Conservation (phyloP, 1,284 basidiomycete species). For the Phylloporus sp. region DNA sequence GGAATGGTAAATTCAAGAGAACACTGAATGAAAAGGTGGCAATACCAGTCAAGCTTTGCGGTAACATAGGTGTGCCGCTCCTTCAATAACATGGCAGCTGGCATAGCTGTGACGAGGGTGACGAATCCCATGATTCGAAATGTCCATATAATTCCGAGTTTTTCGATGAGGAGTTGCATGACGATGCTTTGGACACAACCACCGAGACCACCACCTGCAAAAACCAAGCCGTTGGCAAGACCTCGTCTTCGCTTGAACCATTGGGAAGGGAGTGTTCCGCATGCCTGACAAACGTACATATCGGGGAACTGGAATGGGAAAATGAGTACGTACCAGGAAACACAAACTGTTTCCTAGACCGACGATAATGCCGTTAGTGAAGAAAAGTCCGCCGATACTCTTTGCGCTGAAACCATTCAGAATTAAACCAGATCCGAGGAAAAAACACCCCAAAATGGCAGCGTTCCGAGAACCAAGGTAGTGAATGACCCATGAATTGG, state of each 20-base stretch:
- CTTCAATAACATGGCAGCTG: conserved; percentile 40
- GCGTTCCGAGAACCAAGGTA: conserved; percentile 35
- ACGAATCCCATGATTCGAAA: conserved; percentile 44
- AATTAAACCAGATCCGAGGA: conserved; percentile 38
- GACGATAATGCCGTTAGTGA: conserved; percentile 38
- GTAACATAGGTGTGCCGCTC: conserved; percentile 35
- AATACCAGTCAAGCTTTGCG: conserved; percentile 30
- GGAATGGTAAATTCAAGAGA: conserved; percentile 4
- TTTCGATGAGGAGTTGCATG: conserved; percentile 40
- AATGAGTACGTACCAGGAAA: conserved; percentile 28
- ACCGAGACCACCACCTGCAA: conserved; percentile 44
- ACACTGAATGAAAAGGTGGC: background rate
- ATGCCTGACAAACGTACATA: conserved; percentile 24
- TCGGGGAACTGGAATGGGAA: background rate
- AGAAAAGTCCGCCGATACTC: conserved; percentile 37
- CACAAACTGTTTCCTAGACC: conserved; percentile 31
- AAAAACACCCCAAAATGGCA: conserved; percentile 33
- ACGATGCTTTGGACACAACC: conserved; percentile 41
- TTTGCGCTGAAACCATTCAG: conserved; percentile 39
- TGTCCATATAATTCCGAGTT: conserved; percentile 42
- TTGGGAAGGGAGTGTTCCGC: conserved; percentile 42
- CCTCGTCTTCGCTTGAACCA: conserved; percentile 43
- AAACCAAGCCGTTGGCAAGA: conserved; percentile 45
- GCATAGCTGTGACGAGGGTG: conserved; percentile 38
- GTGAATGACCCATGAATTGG: conserved; percentile 39